Conservation (phyloP, 108 stramenopile genomes). For the Cyclotella cryptica region DNA sequence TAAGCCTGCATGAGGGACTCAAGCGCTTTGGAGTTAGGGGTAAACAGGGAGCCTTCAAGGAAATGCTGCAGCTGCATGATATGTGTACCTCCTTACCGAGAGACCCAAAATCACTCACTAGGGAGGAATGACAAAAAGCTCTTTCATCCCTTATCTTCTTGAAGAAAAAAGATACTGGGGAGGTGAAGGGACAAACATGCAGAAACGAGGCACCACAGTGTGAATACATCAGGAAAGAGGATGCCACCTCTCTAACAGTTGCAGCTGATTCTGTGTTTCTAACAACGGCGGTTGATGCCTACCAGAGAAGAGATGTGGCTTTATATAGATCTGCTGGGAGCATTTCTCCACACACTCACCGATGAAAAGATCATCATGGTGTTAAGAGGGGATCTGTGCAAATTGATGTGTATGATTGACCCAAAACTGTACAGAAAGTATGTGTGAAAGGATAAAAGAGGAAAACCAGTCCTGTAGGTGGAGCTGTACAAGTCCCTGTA, state of each 20-base stretch:
- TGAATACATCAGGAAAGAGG: slow-evolving; percentile 39
- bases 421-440: not conserved
- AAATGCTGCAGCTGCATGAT: not conserved
- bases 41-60: not conserved
- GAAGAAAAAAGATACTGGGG: slow-evolving; percentile 43
- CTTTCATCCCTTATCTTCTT: slow-evolving; percentile 49
- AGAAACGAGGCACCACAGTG: slow-evolving; percentile 44
- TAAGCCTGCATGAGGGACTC: not conserved
- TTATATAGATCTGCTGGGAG: slow-evolving; percentile 57
- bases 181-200: slow-evolving; percentile 44
- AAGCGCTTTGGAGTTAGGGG: not conserved
- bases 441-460: not conserved
- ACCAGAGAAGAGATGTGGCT: slow-evolving; percentile 54
- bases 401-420: not conserved
- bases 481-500: slow-evolving; percentile 51
- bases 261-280: slow-evolving; percentile 35
- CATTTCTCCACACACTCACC: slow-evolving; percentile 58
- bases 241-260: slow-evolving; percentile 49
- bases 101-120: slow-evolving; percentile 4
- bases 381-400: slow-evolving; percentile 19
- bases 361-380: slow-evolving; percentile 39
- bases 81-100: not conserved
- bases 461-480: slow-evolving; percentile 50
- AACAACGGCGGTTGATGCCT: slow-evolving; percentile 49
- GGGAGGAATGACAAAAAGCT: slow-evolving; percentile 25